Evolutionary conservation across 2,329 filamentous ascomycete genomes (phyloP).

Genomic region (Colletotrichum musae): DNA sequence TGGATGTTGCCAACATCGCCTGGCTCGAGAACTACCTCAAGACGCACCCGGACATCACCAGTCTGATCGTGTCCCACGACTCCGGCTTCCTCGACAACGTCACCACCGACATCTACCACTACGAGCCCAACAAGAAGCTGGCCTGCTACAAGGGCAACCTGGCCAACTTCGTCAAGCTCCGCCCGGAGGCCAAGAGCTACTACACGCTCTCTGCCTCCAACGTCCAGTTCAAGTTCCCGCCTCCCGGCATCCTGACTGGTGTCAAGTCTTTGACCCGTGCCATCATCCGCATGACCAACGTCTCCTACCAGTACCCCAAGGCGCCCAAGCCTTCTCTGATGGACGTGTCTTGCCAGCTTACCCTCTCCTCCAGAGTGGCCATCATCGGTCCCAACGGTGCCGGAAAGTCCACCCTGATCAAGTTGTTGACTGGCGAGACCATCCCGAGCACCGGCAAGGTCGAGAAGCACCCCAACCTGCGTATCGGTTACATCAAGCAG

Average conservation of each 20-base stretch:
- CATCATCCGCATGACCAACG: slow-evolving; percentile 95
- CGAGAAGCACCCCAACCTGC: slow-evolving; percentile 98
- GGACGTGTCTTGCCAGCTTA: slow-evolving; percentile 90
- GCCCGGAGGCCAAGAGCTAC: slow-evolving; percentile 97
- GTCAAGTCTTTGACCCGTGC: slow-evolving; percentile 95
- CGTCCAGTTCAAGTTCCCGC: slow-evolving; percentile 98
- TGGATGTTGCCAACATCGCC: slow-evolving; percentile 95
- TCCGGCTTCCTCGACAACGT: slow-evolving; percentile 97
- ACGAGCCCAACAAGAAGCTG: slow-evolving; percentile 95
- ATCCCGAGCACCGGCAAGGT: slow-evolving; percentile 88
- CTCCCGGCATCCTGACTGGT: slow-evolving; percentile 92
- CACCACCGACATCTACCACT: slow-evolving; percentile 99
- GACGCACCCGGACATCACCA: slow-evolving; percentile 95
- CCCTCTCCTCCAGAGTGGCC: slow-evolving; percentile 91
- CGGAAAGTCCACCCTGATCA: slow-evolving; percentile 98
- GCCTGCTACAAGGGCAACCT: slow-evolving; percentile 88
- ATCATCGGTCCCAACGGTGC: slow-evolving; percentile 98
- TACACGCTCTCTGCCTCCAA: slow-evolving; percentile 92
- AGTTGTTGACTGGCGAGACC: slow-evolving; percentile 93
- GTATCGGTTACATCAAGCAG: slow-evolving; percentile 99
- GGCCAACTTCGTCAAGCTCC: slow-evolving; percentile 86
- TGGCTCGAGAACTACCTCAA: slow-evolving; percentile 98
- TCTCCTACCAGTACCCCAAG: slow-evolving; percentile 94
- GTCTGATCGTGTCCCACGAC: slow-evolving; percentile 98
- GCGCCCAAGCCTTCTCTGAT: slow-evolving; percentile 87